Conservation (phyloP, 176 grass and related monocot species). For the Echinochloa phyllopogon region DNA sequence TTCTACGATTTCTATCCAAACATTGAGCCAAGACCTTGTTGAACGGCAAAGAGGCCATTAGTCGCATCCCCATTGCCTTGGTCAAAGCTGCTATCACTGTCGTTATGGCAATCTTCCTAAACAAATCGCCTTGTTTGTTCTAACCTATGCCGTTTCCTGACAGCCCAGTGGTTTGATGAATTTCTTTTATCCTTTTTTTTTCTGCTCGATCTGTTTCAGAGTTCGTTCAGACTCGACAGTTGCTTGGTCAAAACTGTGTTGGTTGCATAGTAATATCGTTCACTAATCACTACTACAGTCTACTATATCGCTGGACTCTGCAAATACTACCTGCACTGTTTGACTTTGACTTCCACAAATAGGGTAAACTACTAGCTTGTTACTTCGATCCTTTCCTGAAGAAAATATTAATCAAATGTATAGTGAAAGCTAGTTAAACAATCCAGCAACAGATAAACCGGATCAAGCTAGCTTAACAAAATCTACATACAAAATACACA, state of each 20-base stretch:
- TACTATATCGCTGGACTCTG: not conserved
- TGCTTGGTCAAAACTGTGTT: slow-evolving; percentile 26
- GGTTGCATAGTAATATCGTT: not conserved
- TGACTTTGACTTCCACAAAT: slow-evolving; percentile 26
- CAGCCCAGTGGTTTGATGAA: slow-evolving; percentile 5
- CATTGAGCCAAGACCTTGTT: not conserved
- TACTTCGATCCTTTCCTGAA: not conserved
- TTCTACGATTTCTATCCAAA: not conserved
- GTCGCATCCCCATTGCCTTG: not conserved
- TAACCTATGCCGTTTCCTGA: not conserved
- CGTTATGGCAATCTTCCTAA: not conserved
- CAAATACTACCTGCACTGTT: not conserved
- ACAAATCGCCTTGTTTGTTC: not conserved
- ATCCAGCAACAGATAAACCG: not conserved
- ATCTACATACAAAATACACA: not conserved
- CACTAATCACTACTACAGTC: no score
- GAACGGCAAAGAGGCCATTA: not conserved
- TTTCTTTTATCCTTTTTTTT: not conserved
- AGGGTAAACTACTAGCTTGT: not conserved
- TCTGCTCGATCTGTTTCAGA: slow-evolving; percentile 6
- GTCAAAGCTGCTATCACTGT: slow-evolving; percentile 5
- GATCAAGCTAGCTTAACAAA: not conserved
- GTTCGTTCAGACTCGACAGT: slow-evolving; percentile 22
- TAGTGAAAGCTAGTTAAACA: not conserved
- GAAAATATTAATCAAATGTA: not conserved